These are phyloP conservation scores for Phialophora tarda DNA, from an alignment of 2,329 filamentous ascomycete species.

Conservation along the genomic window DNA sequence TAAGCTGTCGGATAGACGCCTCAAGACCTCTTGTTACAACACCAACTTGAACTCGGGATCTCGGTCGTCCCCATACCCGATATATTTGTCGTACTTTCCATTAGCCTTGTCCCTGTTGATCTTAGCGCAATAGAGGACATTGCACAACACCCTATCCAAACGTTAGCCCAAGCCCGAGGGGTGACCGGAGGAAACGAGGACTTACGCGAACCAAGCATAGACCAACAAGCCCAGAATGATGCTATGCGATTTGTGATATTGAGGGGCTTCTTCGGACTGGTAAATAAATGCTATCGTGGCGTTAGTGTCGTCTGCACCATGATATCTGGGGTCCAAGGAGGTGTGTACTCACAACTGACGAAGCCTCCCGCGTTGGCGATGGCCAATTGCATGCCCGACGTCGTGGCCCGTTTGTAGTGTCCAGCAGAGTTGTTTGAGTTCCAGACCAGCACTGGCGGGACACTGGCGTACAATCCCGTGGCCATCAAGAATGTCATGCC, in stretches of 20 bases:
- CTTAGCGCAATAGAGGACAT: constrained; percentile 67
- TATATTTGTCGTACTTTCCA: constrained; percentile 65
- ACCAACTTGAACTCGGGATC: constrained; percentile 68
- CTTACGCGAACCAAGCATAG: constrained; percentile 69
- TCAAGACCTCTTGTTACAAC: constrained; percentile 49
- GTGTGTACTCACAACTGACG: constrained; percentile 54
- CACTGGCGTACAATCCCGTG: constrained; percentile 66
- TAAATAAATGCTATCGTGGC: constrained; percentile 62
- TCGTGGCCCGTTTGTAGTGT: constrained; percentile 71
- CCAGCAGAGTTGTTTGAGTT: constrained; percentile 71
- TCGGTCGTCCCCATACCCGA: constrained; percentile 66
- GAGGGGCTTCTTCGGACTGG: constrained; percentile 60
- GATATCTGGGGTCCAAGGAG: neutral
- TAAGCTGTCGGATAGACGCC: neutral
- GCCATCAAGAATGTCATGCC: constrained; percentile 73
- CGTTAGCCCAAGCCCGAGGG: constrained; percentile 25
- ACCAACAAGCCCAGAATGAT: constrained; percentile 65
- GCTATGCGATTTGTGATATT: constrained; percentile 66
- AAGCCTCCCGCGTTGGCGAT: constrained; percentile 72
- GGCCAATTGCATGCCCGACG: constrained; percentile 63
- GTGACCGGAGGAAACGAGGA: constrained; percentile 38
- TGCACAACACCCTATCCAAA: constrained; percentile 59
- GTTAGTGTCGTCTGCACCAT: constrained; percentile 2
- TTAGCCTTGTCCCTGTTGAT: constrained; percentile 66
- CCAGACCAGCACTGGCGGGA: constrained; percentile 69